Evolutionary conservation across 345 rosid species (phyloP).

Genomic region (rapeseed (Brassica napus)): DNA sequence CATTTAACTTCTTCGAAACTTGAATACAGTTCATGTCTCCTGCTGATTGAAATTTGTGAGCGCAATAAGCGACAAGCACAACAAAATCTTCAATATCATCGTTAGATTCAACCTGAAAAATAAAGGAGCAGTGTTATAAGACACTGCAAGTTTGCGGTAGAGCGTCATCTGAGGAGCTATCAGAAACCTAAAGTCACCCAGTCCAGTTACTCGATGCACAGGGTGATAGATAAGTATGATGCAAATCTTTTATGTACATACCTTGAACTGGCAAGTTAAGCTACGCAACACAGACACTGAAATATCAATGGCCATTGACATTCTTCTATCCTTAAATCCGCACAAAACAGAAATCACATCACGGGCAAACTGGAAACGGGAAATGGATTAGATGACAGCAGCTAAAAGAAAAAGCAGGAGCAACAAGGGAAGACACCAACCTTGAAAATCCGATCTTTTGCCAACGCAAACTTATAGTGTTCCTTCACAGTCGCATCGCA

Average conservation of each 20-base stretch:
- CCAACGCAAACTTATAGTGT: slow-evolving; percentile 51
- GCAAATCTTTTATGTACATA: slow-evolving; percentile 33
- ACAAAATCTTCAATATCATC: slow-evolving; percentile 48
- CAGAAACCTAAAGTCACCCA: slow-evolving; percentile 25
- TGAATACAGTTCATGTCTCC: slow-evolving; percentile 47
- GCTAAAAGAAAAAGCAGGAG: neutral
- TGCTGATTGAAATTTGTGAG: slow-evolving; percentile 56
- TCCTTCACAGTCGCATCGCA: slow-evolving; percentile 46
- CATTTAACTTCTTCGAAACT: slow-evolving; percentile 53
- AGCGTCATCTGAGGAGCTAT: slow-evolving; percentile 11
- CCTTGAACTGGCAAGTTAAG: slow-evolving; percentile 57
- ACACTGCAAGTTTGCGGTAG: neutral
- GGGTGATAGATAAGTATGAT: neutral
- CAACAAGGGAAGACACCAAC: slow-evolving; percentile 41
- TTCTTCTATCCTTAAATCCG: slow-evolving; percentile 40
- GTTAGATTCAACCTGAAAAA: slow-evolving; percentile 50
- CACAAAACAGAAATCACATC: slow-evolving; percentile 59
- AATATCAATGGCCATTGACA: slow-evolving; percentile 42
- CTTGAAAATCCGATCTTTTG: slow-evolving; percentile 65
- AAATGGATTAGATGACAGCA: slow-evolving; percentile 8
- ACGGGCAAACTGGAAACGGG: slow-evolving; percentile 60
- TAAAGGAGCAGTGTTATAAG: slow-evolving; percentile 5
- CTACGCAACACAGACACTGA: slow-evolving; percentile 44
- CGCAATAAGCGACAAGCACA: slow-evolving; percentile 71
- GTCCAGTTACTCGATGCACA: slow-evolving; percentile 9